These are phyloP conservation scores for Poteriospumella lacustris DNA, from an alignment of 108 stramenopile species.

Conservation along the genomic window DNA sequence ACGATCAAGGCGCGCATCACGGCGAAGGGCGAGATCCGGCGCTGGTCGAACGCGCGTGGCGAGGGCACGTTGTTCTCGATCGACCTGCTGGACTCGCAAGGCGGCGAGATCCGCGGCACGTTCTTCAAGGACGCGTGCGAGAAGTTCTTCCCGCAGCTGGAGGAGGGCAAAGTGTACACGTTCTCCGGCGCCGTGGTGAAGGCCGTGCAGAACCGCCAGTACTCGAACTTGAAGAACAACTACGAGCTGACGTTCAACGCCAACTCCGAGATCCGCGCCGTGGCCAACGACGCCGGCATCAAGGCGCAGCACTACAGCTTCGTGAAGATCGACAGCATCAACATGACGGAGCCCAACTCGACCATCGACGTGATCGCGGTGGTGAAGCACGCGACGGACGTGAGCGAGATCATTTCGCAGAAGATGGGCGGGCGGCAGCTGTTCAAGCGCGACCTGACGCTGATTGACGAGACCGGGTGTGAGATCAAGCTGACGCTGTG, in stretches of 20 bases:
- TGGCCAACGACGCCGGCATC: constrained; percentile 67
- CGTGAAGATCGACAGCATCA: constrained; percentile 39
- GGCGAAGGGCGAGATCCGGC: constrained; percentile 74
- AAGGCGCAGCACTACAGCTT: constrained; percentile 44
- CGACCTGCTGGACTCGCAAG: constrained; percentile 74
- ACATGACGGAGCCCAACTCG: constrained; percentile 35
- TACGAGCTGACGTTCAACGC: constrained; percentile 90
- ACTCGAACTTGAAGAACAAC: constrained; percentile 62
- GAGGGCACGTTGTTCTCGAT: constrained; percentile 78
- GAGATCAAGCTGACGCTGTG: constrained; percentile 80
- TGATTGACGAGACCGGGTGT: constrained; percentile 79
- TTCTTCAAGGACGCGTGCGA: constrained; percentile 93
- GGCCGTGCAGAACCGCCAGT: constrained; percentile 81
- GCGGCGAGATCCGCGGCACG: constrained; percentile 82
- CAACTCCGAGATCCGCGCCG: constrained; percentile 70
- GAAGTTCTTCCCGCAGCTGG: constrained; percentile 70
- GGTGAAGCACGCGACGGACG: constrained; percentile 68
- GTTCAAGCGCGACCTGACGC: constrained; percentile 74
- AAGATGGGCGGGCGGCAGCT: constrained; percentile 71
- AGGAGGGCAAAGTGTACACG: constrained; percentile 71
- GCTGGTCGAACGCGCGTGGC: constrained; percentile 77
- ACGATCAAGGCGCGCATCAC: constrained; percentile 66
- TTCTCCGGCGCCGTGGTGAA: constrained; percentile 82
- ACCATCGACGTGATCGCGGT: constrained; percentile 77
- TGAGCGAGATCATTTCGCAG: constrained; percentile 61